Percentiles rank a stretch among this genome's conserved stretches.
Evolutionary conservation across 2,329 filamentous ascomycete genomes (phyloP).

Genomic region (Diaporthe eres): DNA sequence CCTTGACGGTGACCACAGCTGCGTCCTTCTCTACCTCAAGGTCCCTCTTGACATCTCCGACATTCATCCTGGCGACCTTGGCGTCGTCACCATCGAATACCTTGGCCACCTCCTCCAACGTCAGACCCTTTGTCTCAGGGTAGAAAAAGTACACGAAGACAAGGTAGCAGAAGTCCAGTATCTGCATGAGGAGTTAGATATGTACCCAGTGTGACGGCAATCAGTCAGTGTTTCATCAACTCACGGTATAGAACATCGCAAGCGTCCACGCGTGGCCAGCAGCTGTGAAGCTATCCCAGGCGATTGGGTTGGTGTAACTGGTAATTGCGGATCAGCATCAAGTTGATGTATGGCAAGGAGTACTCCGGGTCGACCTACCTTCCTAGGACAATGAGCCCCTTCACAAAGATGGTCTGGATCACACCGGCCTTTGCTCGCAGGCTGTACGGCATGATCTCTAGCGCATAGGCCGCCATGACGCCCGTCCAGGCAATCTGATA

Average conservation of each 20-base stretch:
- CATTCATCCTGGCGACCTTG: constrained; percentile 61
- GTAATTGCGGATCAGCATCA: not conserved
- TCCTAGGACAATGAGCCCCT: constrained; percentile 70
- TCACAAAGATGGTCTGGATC: constrained; percentile 72
- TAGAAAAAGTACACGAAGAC: constrained; percentile 73
- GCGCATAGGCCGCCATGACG: constrained; percentile 65
- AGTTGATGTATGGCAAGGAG: not conserved
- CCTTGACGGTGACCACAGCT: not conserved
- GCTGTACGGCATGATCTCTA: constrained; percentile 68
- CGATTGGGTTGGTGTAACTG: constrained; percentile 71
- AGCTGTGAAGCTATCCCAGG: constrained; percentile 66
- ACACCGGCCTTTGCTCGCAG: constrained; percentile 68
- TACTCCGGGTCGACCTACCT: constrained; percentile 55
- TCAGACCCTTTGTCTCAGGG: constrained; percentile 76
- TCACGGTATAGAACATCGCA: constrained; percentile 69
- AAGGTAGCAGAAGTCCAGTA: constrained; percentile 70
- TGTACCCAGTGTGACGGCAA: too few species aligned
- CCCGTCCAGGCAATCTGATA: constrained; percentile 70
- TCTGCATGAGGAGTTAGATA: constrained; percentile 34
- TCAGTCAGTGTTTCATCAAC: not conserved
- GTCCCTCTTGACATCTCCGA: constrained; percentile 67
- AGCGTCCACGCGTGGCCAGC: constrained; percentile 66
- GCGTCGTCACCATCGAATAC: constrained; percentile 76
- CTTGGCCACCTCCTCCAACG: constrained; percentile 75
- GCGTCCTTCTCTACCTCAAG: constrained; percentile 42